A percentile compares a stretch with the other conserved stretches of the same genome.
Evolutionary conservation across 129 eudicot species (phyloP).

Genomic region (Saposhnikovia divaricata): DNA sequence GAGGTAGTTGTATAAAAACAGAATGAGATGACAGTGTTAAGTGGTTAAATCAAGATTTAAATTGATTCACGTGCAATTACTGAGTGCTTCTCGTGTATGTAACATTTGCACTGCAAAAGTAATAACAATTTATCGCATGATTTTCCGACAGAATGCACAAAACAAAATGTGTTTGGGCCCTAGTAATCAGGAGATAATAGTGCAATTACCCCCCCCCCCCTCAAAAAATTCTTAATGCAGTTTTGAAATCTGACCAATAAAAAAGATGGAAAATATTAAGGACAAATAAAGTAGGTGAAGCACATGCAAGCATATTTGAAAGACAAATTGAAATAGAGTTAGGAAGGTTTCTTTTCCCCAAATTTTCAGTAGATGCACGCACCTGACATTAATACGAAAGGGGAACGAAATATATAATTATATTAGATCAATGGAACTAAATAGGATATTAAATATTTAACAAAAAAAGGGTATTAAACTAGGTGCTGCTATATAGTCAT

Average conservation of each 20-base stretch:
- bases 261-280: neutral
- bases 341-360: neutral
- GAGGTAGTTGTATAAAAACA: neutral
- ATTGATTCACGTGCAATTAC: neutral
- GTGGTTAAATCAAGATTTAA: neutral
- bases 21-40: neutral
- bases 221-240: neutral
- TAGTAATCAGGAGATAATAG: too few species aligned
- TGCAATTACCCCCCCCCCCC: too few species aligned
- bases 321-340: neutral
- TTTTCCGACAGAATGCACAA: neutral
- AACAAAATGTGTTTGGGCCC: neutral
- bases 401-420: neutral
- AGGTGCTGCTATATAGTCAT: neutral
- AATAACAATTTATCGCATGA: too few species aligned
- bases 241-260: neutral
- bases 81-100: neutral
- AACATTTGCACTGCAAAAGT: neutral
- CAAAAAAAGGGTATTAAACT: neutral
- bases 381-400: neutral
- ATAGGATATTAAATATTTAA: too few species aligned
- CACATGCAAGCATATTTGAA: neutral
- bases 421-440: neutral
- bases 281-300: neutral
- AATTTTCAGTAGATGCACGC: neutral